These are phyloP conservation scores for Aspergillus clavatus DNA, from an alignment of 2,329 filamentous ascomycete genomes.

Conservation along the genomic window DNA sequence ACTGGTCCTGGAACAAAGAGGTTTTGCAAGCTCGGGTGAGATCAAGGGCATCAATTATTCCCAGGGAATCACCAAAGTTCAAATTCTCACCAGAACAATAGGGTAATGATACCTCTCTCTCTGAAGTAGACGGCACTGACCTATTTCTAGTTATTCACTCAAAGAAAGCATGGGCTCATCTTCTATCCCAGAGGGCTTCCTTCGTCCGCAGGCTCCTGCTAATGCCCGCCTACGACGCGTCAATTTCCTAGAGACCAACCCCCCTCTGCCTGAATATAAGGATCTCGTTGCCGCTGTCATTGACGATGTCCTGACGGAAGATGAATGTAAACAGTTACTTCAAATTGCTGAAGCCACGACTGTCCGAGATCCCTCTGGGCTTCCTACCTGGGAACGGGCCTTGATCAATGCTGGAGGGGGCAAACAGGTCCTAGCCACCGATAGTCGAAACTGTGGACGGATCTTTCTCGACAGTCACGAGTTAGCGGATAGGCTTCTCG, in stretches of 20 bases:
- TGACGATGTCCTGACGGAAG: constrained; percentile 57
- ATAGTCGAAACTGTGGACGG: constrained; percentile 65
- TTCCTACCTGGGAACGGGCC: constrained; percentile 59
- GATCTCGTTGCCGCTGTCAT: constrained; percentile 57
- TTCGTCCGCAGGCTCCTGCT: constrained; percentile 31
- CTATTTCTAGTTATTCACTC: background rate
- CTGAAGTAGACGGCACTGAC: background rate
- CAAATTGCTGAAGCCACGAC: constrained; percentile 47
- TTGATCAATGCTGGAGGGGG: constrained; percentile 63
- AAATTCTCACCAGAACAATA: background rate
- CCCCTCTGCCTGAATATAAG: constrained; percentile 49
- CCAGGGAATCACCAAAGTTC: no score
- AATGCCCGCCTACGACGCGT: constrained; percentile 48
- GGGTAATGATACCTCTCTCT: background rate
- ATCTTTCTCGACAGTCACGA: constrained; percentile 68
- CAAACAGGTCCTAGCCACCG: constrained; percentile 52
- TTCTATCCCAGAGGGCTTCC: constrained; percentile 20
- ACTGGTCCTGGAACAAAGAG: no score
- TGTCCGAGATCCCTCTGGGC: constrained; percentile 5
- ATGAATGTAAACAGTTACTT: constrained; percentile 58
- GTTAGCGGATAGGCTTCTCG: constrained; percentile 60
- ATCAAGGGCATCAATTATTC: no score
- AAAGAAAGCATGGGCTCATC: background rate
- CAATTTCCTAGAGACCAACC: constrained; percentile 48
- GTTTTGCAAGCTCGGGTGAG: no score